These are phyloP conservation scores for Penicillium parvum DNA, from an alignment of 495 filamentous ascomycete genomes.

Conservation along the genomic window DNA sequence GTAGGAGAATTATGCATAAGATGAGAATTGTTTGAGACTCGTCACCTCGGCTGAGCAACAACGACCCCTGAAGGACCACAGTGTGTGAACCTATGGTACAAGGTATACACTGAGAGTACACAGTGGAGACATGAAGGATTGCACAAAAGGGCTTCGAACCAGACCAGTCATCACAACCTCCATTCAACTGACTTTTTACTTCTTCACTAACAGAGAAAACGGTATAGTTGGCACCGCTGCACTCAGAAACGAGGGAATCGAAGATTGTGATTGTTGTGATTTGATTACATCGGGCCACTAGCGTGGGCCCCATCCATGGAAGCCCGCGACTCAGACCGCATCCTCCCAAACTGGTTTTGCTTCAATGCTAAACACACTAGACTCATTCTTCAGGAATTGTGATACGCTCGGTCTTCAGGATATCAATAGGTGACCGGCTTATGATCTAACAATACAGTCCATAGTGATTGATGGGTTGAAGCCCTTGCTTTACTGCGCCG, in stretches of 20 bases:
- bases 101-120: background rate
- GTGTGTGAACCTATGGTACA: background rate
- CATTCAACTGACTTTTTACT: too few relatives aligned
- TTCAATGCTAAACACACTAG: conserved; percentile 8
- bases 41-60: conserved; percentile 2
- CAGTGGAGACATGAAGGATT: too few relatives aligned
- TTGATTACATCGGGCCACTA: conserved; percentile 24
- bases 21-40: conserved; percentile 6
- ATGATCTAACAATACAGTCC: conserved; percentile 5
- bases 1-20: too few relatives aligned
- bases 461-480: conserved; percentile 4
- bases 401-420: conserved; percentile 3
- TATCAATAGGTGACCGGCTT: background rate
- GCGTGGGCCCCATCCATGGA: conserved; percentile 24
- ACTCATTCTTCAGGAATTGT: conserved; percentile 11
- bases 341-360: conserved; percentile 22
- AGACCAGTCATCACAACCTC: too few relatives aligned
- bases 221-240: too few relatives aligned
- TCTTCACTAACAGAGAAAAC: too few relatives aligned
- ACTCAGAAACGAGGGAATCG: too few relatives aligned
- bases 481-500: conserved; percentile 26
- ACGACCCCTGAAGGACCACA: background rate
- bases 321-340: conserved; percentile 10
- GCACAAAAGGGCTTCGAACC: too few relatives aligned
- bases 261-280: conserved; percentile 21